Conservation (phyloP, 2,329 filamentous ascomycete species). For the Elsinoe ampelina region DNA sequence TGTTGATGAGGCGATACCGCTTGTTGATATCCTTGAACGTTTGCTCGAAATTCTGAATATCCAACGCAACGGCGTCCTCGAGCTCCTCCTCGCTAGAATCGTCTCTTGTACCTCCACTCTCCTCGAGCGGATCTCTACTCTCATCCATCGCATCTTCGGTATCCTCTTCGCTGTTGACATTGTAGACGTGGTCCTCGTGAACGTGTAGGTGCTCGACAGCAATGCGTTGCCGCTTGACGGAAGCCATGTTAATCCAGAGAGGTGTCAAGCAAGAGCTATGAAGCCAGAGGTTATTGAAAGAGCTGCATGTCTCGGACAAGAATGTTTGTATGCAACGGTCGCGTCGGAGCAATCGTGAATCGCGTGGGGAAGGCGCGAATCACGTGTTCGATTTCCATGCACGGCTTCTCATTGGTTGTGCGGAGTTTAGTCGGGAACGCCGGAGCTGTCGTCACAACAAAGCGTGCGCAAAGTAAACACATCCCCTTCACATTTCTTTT, state of each 20-base stretch:
- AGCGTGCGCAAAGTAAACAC: background rate
- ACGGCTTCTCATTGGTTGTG: background rate
- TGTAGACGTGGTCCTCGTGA: conserved; percentile 16
- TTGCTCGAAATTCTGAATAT: conserved; percentile 77
- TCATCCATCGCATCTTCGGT: conserved; percentile 32
- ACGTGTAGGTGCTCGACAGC: conserved; percentile 11
- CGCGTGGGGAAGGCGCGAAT: background rate
- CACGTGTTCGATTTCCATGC: background rate
- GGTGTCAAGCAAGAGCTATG: background rate
- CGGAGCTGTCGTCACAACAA: conserved; percentile 2
- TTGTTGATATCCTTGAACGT: conserved; percentile 77
- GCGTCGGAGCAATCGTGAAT: background rate
- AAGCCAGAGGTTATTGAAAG: background rate
- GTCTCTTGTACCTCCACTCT: conserved; percentile 40
- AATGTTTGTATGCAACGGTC: conserved; percentile 9
- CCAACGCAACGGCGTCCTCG: conserved; percentile 62
- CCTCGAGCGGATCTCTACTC: conserved; percentile 40
- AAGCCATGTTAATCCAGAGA: conserved; percentile 11
- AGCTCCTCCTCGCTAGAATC: conserved; percentile 53
- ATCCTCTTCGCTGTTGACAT: conserved; percentile 15
- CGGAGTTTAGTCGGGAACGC: background rate
- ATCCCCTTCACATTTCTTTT: background rate
- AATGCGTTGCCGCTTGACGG: conserved; percentile 12
- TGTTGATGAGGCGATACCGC: conserved; percentile 83
- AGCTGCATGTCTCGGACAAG: background rate